Evolutionary conservation across 345 rosid genomes (phyloP), one percentile per base, ranked within the genome.

Genomic region (Passiflora organensis): DNA sequence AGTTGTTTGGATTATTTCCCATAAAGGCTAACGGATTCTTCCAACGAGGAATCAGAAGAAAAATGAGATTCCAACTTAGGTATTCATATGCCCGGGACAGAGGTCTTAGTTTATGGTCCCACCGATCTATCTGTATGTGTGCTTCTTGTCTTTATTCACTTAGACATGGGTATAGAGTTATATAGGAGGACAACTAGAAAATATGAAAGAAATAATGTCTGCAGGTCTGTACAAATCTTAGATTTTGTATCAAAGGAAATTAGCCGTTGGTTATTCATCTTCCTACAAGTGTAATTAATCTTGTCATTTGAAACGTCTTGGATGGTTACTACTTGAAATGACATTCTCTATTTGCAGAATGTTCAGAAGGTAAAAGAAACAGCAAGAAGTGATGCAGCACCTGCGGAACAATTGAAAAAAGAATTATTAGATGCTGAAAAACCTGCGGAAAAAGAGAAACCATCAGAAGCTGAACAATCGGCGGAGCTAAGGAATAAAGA

Each of bases 351-450:
- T 43, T 38, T 46, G 43, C 67, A 73, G 77, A 64, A 47, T 24
- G 63, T 59, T n/a, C n/a, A 46, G 36, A 20, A 45, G 70, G 32
- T n/a, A 22, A 60, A 64, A 58, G 64, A 64, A 14, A 6, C 52
- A 12, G 14, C 49, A 13, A 59, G 25, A 52, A 39, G n/a, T 21
- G 70, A 34, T 3, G 50, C 12, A 2, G 45, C 60, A 21, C 15
- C 59, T 11, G 51, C 49, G 12, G 67, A 64, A 47, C 2, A 16
- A 3, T 17, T 19, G 64, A 68, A 39, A 45, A 54, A 10, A 51
- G 54, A 21, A 10, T 0, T 22, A 2, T 24, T 43, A n/a, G 58
- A 48, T 32, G 38, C 17, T 44, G 43, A 32, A 24, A 48, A 53
- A 53, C 13, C 56, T 15, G 10, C 6, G 20, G 65, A 49, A 17